Base-by-base conservation (phyloP, 2,329 filamentous ascomycete genomes). In the Neofusicoccum sp. region DNA sequence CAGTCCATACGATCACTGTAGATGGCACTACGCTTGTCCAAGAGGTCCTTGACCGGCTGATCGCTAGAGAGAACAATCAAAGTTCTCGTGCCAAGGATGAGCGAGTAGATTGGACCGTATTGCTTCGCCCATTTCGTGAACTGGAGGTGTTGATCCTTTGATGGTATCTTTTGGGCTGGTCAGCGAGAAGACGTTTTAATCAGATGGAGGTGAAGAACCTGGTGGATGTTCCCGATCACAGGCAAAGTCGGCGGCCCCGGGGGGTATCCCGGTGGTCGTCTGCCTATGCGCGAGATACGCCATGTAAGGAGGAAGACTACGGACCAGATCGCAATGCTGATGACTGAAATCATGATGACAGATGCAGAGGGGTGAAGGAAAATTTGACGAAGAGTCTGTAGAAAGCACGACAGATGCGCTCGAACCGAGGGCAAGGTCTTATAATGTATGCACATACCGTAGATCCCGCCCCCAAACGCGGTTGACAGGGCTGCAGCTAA, bases 51-150 rank as follows among this genome's bases (percentile, higher is more conserved):
- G 33, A 84, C 75, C 0, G 75, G 76, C 56, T 73, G 62, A 30
- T 78, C 76, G 0, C 75, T 77, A 0, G 74, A 78, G 0, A 85
- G 68, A 0, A 84, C 78, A 14, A 84, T 71, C 64, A 82, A 68
- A 5, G 73, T 70, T 41, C 78, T 75, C 0, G 78, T 78, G 0
- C 82, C 82, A 0, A 84, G 70, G 1, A 83, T 80, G 2, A 84
- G 70, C 0, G 76, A 80, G 66, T 81, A 84, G 0, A 85, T 67
- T 0, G 81, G 80, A 0, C 81, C 78, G 48, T 84, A 84, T 65
- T 82, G 72, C 5, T 77, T 64, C 0, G 81, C 80, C 82, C 82
- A 84, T 66, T 80, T 78, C 38, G 80, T 68, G 57, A 82, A 82
- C 57, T 83, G 78, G 0, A 79, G 63, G 59, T 82, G 78, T 0